phyloP scores from a whole-genome alignment of 2,329 filamentous ascomycete species.

The Colletotrichum sp. region DNA sequence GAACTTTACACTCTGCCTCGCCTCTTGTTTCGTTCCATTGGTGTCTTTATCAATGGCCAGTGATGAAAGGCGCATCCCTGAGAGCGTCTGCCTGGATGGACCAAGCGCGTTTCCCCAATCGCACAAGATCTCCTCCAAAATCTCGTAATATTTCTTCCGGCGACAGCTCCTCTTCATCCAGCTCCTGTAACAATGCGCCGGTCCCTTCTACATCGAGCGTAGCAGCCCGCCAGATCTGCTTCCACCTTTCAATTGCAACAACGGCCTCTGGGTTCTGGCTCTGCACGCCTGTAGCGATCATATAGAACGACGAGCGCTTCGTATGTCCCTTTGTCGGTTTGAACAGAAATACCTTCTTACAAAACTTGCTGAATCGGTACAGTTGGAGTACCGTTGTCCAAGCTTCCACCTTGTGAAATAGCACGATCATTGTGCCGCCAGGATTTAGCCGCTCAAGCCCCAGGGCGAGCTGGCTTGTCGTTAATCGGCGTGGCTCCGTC shows the following conservation, averaged over 20 bases:
- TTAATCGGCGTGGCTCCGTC: not conserved
- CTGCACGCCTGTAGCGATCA: conserved; percentile 50
- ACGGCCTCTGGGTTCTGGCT: conserved; percentile 33
- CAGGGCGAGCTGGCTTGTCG: not conserved
- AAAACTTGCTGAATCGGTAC: conserved; percentile 44
- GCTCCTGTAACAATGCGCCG: not conserved
- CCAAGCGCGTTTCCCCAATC: not conserved
- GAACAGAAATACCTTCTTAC: conserved; percentile 41
- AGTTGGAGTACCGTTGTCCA: conserved; percentile 43
- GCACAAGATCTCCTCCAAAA: not conserved
- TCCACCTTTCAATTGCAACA: conserved; percentile 44
- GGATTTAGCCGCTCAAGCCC: conserved; percentile 29
- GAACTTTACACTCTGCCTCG: too few relatives aligned
- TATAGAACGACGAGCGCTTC: conserved; percentile 56
- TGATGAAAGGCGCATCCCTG: not conserved
- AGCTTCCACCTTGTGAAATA: conserved; percentile 53
- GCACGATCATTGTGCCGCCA: conserved; percentile 55
- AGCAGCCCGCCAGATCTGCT: conserved; percentile 40
- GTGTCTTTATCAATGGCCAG: not conserved
- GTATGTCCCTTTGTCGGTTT: conserved; percentile 48
- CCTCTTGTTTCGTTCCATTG: too few relatives aligned
- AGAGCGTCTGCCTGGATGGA: not conserved
- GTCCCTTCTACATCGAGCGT: conserved; percentile 40
- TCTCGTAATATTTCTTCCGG: not conserved
- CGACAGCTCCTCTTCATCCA: not conserved